Evolutionary conservation across 2,329 filamentous ascomycete species (phyloP).

Genomic region (Ascochyta pisi): DNA sequence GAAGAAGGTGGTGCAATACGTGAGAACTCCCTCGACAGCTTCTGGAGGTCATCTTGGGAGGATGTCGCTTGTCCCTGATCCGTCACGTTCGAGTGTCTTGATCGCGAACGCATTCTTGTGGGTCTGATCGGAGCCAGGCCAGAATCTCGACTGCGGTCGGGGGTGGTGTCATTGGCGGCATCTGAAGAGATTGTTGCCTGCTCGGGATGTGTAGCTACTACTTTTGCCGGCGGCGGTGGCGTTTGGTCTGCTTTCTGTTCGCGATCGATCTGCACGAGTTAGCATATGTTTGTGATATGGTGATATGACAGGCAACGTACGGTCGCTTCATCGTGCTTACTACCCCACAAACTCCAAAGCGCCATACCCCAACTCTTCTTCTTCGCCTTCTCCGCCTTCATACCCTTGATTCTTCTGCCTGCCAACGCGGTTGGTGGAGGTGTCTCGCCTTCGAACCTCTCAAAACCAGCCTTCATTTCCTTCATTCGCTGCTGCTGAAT

Average conservation of each 20-base stretch:
- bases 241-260: slow-evolving; percentile 41
- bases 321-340: slow-evolving; percentile 82
- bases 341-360: slow-evolving; percentile 87
- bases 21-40: slow-evolving; percentile 9
- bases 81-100: slow-evolving; percentile 40
- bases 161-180: slow-evolving; percentile 38
- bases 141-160: slow-evolving; percentile 14
- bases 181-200: slow-evolving; percentile 34
- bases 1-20: slow-evolving; percentile 30
- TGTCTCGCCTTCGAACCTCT: slow-evolving; percentile 72
- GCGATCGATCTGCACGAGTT: slow-evolving; percentile 37
- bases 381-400: slow-evolving; percentile 58
- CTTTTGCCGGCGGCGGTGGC: slow-evolving; percentile 6
- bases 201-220: slow-evolving; percentile 22
- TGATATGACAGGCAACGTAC: slow-evolving; percentile 51
- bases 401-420: slow-evolving; percentile 65
- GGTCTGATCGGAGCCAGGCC: slow-evolving; percentile 7
- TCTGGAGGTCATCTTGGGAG: slow-evolving; percentile 28
- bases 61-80: slow-evolving; percentile 41
- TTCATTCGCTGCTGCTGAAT: slow-evolving; percentile 76
- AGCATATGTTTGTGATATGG: not conserved
- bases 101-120: slow-evolving; percentile 36
- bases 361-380: slow-evolving; percentile 77
- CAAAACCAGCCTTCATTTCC: slow-evolving; percentile 75
- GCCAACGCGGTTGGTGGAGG: slow-evolving; percentile 87